Evolutionary conservation across 2,329 filamentous ascomycete genomes (phyloP).

Genomic region (Fusarium coicis): DNA sequence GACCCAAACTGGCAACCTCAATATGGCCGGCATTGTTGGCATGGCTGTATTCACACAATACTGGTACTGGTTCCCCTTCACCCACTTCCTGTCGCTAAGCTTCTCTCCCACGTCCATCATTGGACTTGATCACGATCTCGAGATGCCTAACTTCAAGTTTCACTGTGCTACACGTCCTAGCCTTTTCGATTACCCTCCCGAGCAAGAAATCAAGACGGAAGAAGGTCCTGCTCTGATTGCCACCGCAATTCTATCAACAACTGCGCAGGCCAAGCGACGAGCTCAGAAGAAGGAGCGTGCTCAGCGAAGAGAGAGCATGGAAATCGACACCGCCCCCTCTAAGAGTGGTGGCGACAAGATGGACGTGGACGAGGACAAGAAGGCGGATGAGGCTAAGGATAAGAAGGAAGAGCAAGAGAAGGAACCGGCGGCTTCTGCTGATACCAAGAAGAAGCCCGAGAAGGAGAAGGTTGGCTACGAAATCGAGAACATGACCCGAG

Average conservation of each 20-base stretch:
- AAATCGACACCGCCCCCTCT: slow-evolving; percentile 79
- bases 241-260: slow-evolving; percentile 95
- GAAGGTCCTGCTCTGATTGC: slow-evolving; percentile 94
- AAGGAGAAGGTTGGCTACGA: slow-evolving; percentile 98
- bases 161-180: slow-evolving; percentile 94
- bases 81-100: slow-evolving; percentile 94
- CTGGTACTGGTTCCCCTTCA: slow-evolving; percentile 99
- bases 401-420: slow-evolving; percentile 72
- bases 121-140: slow-evolving; percentile 90
- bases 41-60: slow-evolving; percentile 99
- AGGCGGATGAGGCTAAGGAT: slow-evolving; percentile 62
- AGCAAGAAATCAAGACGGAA: slow-evolving; percentile 94
- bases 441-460: slow-evolving; percentile 87
- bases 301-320: slow-evolving; percentile 92
- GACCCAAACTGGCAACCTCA: slow-evolving; percentile 97
- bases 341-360: slow-evolving; percentile 80
- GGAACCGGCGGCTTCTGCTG: slow-evolving; percentile 62
- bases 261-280: slow-evolving; percentile 93
- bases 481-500: slow-evolving; percentile 95
- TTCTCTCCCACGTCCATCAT: slow-evolving; percentile 98
- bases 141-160: slow-evolving; percentile 94
- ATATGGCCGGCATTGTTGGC: slow-evolving; percentile 97
- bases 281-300: slow-evolving; percentile 95
- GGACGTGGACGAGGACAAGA: slow-evolving; percentile 80
- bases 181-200: slow-evolving; percentile 96